Evolutionary conservation across 2,329 filamentous ascomycete species (phyloP).

Genomic region (Penicillium sclerotiorum): DNA sequence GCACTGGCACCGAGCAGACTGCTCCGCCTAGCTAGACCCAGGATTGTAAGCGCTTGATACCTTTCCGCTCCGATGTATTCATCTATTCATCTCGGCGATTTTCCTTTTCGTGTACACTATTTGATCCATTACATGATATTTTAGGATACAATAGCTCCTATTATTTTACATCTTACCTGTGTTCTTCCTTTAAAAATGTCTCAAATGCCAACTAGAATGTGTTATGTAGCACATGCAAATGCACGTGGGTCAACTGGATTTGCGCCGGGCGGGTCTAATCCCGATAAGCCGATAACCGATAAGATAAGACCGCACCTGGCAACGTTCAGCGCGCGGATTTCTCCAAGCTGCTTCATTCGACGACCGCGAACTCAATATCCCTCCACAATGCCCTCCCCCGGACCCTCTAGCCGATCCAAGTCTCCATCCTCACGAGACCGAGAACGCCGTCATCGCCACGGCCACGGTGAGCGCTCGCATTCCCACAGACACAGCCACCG

Average conservation of each 20-base stretch:
- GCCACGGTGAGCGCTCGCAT: slow-evolving; percentile 19
- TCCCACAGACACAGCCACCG: slow-evolving; percentile 25
- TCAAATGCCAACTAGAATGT: no score
- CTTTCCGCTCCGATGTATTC: slow-evolving; percentile 30
- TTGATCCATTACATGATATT: no score
- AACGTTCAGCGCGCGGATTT: no score
- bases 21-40: slow-evolving; percentile 32
- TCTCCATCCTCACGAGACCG: slow-evolving; percentile 13
- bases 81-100: no score
- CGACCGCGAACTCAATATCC: no score
- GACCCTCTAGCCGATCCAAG: slow-evolving; percentile 5
- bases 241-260: neutral
- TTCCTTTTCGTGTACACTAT: no score
- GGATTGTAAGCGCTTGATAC: slow-evolving; percentile 15
- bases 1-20: slow-evolving; percentile 29
- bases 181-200: no score
- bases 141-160: no score
- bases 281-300: slow-evolving; percentile 11
- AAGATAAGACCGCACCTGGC: slow-evolving; percentile 7
- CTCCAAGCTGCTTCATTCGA: no score
- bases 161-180: no score
- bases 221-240: no score
- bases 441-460: slow-evolving; percentile 17
- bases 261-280: neutral
- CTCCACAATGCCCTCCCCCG: slow-evolving; percentile 20